Base-by-base conservation (phyloP, 2,329 filamentous ascomycete genomes). In the Graphilbum ipis-grandicollis region DNA sequence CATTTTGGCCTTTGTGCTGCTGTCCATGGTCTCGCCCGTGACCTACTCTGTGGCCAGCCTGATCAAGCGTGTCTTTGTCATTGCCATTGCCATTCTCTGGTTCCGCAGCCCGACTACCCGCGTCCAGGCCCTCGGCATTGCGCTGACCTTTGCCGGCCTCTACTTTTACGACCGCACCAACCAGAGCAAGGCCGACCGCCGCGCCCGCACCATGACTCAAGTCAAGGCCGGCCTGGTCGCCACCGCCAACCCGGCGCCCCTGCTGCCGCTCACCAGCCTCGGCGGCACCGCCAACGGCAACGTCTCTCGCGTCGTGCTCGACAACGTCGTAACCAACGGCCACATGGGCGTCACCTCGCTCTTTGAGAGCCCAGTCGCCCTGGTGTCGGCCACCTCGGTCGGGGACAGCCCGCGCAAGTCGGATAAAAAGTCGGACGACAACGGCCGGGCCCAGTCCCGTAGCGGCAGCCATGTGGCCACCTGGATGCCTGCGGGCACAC, bases 11-110 rank as follows among this genome's bases (percentile, higher is more conserved):
- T 98, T 98, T 52, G 66, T 93, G 18, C 66, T 98, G 6, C 65
- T 98, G 7, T 93, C 85, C 37, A 80, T 93, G 63, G 80, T 96
- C 12, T 93, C 85, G 0, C 90, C 90, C 0, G 90, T 98, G 28
- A 96, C 90, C 0, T 98, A 98, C 60, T 93, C 84, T 0, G 88
- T 98, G 28, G 90, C 90, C 26, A 92, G 81, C 39, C 65, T 98
- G 43, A 90, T 98, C 57, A 98, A 98, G 61, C 79, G 90, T 34
- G 90, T 98, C 12, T 94, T 93, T 51, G 88, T 98, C 50, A 93
- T 98, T 48, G 72, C 90, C 41, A 79, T 93, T 47, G 85, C 90
- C 7, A 88, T 98, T 43, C 61, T 96, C 46, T 98, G 90, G 90
- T 98, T 96, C 58, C 79, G 84, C 44, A 94, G 77, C 55, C 73